phyloP scores from a whole-genome alignment of 495 filamentous ascomycete genomes.

The Talaromyces nanjingensis region DNA sequence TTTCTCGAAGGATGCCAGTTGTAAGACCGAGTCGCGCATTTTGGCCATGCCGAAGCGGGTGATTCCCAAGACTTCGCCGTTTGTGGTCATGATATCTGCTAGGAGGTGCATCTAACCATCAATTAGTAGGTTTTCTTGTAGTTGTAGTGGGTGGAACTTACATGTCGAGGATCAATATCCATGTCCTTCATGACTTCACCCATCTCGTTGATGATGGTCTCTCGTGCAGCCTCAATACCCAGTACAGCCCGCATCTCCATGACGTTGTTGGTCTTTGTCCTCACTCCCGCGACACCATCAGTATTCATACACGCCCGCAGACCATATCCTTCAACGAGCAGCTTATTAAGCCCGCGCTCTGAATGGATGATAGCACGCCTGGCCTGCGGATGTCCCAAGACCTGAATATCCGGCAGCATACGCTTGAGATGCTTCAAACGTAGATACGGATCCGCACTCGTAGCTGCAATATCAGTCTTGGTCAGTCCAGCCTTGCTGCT shows the following conservation, averaged over 20 bases:
- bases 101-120: constrained; percentile 70
- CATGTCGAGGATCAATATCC: constrained; percentile 92
- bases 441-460: constrained; percentile 64
- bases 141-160: neutral
- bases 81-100: constrained; percentile 99
- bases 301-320: constrained; percentile 86
- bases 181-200: constrained; percentile 77
- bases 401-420: constrained; percentile 65
- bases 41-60: constrained; percentile 94
- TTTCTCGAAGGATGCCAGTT: constrained; percentile 96
- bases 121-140: neutral
- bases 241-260: constrained; percentile 91
- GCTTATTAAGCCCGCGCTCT: constrained; percentile 53
- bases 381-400: constrained; percentile 82
- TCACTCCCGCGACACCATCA: constrained; percentile 69
- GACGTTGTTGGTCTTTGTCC: constrained; percentile 73
- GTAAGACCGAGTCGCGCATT: constrained; percentile 91
- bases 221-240: constrained; percentile 89
- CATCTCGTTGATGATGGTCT: constrained; percentile 78
- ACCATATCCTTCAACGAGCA: constrained; percentile 94
- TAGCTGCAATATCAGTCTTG: constrained; percentile 47
- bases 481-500: constrained; percentile 43
- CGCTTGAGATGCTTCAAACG: constrained; percentile 80
- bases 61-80: constrained; percentile 95
- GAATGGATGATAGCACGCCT: constrained; percentile 84